Percentiles rank a stretch among this genome's conserved stretches.
These are phyloP conservation scores for Mollisia scopiformis DNA, from an alignment of 2,329 filamentous ascomycete species.

Conservation along the genomic window DNA sequence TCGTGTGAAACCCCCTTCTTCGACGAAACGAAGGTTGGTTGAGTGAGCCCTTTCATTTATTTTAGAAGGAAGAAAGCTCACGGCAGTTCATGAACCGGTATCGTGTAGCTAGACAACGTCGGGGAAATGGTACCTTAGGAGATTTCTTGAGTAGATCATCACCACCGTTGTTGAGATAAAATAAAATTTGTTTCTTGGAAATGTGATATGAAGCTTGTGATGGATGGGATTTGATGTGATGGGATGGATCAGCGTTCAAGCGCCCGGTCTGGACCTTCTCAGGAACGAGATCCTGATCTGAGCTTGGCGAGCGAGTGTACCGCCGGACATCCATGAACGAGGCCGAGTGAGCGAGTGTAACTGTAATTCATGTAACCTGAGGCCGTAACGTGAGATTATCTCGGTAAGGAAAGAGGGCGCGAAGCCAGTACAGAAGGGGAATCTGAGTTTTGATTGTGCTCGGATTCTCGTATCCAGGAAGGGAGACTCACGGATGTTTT, in stretches of 20 bases:
- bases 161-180: background rate
- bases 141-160: background rate
- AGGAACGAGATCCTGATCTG: background rate
- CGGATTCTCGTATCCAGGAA: background rate
- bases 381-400: background rate
- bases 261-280: slow-evolving; percentile 2
- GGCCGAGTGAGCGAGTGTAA: background rate
- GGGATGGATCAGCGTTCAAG: background rate
- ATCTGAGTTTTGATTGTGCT: background rate
- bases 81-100: background rate
- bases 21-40: background rate
- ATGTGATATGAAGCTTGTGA: background rate
- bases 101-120: background rate
- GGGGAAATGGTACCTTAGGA: background rate
- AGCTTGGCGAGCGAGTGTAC: no score
- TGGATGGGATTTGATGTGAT: background rate
- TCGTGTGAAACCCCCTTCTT: no score
- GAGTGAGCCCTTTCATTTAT: background rate
- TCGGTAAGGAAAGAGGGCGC: background rate
- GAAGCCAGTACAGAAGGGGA: background rate
- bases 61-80: no score
- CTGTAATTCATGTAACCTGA: no score
- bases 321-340: background rate
- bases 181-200: background rate
- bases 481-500: background rate